A percentile compares a stretch with the other conserved stretches of the same genome.
Evolutionary conservation across 2,329 filamentous ascomycete species (phyloP).

Genomic region (Arthrobotrys sinensis): DNA sequence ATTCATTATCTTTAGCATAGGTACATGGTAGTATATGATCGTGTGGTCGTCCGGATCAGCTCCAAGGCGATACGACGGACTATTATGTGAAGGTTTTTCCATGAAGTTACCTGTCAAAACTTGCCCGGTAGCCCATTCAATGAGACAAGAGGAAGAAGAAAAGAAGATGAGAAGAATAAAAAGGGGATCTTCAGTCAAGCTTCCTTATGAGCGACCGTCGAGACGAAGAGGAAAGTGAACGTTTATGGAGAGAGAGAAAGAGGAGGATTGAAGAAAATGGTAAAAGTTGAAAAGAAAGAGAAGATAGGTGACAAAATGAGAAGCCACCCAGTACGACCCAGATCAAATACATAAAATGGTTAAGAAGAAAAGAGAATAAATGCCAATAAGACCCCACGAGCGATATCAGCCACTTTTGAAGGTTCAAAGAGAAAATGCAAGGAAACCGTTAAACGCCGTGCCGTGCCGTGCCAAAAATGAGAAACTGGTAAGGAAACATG

Average conservation of each 20-base stretch:
- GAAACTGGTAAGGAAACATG: conserved; percentile 41
- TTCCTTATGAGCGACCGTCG: conserved; percentile 58
- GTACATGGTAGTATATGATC: conserved; percentile 33
- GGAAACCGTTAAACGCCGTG: conserved; percentile 43
- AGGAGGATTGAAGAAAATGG: conserved; percentile 24
- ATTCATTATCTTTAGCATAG: conserved; percentile 44
- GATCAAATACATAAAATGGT: conserved; percentile 39
- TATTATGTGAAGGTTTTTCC: conserved; percentile 57
- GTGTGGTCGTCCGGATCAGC: conserved; percentile 60
- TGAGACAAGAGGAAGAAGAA: conserved; percentile 13
- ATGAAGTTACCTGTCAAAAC: conserved; percentile 57
- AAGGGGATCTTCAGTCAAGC: conserved; percentile 49
- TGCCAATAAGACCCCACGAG: conserved; percentile 20
- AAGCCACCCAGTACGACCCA: conserved; percentile 30
- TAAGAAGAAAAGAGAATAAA: conserved; percentile 22
- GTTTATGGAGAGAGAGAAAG: conserved; percentile 10
- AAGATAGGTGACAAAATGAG: conserved; percentile 16
- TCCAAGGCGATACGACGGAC: conserved; percentile 60
- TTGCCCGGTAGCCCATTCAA: conserved; percentile 43
- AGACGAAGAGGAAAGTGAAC: conserved; percentile 51
- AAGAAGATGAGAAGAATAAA: conserved; percentile 24
- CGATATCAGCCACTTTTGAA: conserved; percentile 37
- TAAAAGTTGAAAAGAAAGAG: conserved; percentile 27
- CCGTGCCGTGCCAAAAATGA: conserved; percentile 17
- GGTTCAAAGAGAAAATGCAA: conserved; percentile 42